A percentile compares a stretch with the other conserved stretches of the same genome.
These are phyloP conservation scores for Sechiopsis laciniata DNA, from an alignment of 306 rosid genomes.

Conservation along the genomic window DNA sequence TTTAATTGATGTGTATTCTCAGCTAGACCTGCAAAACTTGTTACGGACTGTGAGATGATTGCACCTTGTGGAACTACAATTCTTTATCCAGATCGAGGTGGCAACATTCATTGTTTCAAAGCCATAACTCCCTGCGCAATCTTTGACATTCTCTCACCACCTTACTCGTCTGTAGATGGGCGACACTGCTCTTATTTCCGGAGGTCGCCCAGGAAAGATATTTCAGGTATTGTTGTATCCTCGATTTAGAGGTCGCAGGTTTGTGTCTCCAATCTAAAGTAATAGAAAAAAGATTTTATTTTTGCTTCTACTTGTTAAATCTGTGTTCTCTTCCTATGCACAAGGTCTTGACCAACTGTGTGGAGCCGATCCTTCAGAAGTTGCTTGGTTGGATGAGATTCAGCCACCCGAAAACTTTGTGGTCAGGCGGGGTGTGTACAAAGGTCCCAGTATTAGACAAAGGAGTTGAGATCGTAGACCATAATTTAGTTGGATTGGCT, in stretches of 20 bases:
- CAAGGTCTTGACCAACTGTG: conserved; percentile 12
- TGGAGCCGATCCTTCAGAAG: conserved; percentile 3
- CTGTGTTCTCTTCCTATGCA: not conserved
- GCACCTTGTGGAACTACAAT: conserved; percentile 67
- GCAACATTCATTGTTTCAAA: conserved; percentile 78
- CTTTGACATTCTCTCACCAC: conserved; percentile 77
- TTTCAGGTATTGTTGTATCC: conserved; percentile 44
- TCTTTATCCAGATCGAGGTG: conserved; percentile 78
- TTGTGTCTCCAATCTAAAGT: too few species aligned
- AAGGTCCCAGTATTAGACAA: conserved; percentile 15
- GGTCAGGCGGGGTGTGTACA: not conserved
- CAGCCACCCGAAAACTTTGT: conserved; percentile 12
- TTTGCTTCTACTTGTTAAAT: not conserved
- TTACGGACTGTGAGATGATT: conserved; percentile 59
- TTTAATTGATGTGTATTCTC: conserved; percentile 30
- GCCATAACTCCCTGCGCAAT: conserved; percentile 86
- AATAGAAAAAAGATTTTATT: not conserved
- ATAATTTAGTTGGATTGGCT: not conserved
- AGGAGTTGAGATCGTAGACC: not conserved
- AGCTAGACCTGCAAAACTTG: conserved; percentile 84
- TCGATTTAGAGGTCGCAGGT: too few species aligned
- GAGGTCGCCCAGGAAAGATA: conserved; percentile 47
- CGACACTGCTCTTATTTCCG: conserved; percentile 87
- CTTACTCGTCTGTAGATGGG: conserved; percentile 68
- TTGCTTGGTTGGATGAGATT: conserved; percentile 14